Evolutionary conservation across 1,139 yeast genomes (phyloP).

Genomic region (Kodamaea alishanica): DNA sequence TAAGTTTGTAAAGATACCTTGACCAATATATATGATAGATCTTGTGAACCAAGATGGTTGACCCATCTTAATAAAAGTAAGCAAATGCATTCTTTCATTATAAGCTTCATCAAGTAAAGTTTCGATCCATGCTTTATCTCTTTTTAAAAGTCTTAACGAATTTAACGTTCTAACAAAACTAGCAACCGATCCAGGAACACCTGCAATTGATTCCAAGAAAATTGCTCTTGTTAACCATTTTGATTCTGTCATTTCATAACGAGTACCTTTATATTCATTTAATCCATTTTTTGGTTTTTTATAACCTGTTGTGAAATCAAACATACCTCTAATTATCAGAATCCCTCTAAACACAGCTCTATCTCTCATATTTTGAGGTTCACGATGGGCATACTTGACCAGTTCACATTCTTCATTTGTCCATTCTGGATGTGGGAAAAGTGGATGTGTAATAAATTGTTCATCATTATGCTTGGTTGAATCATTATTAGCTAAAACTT

Average conservation of each 20-base stretch:
- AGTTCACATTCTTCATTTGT: constrained; percentile 43
- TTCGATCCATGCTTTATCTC: constrained; percentile 78
- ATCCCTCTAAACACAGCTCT: constrained; percentile 49
- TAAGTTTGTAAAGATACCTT: constrained; percentile 66
- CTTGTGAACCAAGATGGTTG: constrained; percentile 62
- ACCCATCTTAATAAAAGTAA: constrained; percentile 65
- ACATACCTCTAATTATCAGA: constrained; percentile 42
- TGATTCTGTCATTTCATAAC: constrained; percentile 55
- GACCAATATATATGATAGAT: constrained; percentile 57
- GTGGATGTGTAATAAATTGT: constrained; percentile 39
- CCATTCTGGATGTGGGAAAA: constrained; percentile 57
- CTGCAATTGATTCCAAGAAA: constrained; percentile 71
- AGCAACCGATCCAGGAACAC: constrained; percentile 78
- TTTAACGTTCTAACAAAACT: constrained; percentile 65
- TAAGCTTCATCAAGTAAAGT: constrained; percentile 73
- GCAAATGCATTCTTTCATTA: constrained; percentile 74
- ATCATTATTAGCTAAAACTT: constrained; percentile 23
- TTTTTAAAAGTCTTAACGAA: constrained; percentile 53
- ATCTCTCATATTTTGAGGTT: constrained; percentile 49
- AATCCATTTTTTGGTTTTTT: constrained; percentile 44
- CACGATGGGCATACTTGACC: constrained; percentile 51
- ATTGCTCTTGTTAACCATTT: constrained; percentile 70
- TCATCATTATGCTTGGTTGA: constrained; percentile 27
- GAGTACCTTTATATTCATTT: constrained; percentile 38
- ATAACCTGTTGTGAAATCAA: constrained; percentile 67